A percentile compares a stretch with the other conserved stretches of the same genome.
Evolutionary conservation across 306 rosid genomes (phyloP).

Genomic region (Quercus engelmannii): DNA sequence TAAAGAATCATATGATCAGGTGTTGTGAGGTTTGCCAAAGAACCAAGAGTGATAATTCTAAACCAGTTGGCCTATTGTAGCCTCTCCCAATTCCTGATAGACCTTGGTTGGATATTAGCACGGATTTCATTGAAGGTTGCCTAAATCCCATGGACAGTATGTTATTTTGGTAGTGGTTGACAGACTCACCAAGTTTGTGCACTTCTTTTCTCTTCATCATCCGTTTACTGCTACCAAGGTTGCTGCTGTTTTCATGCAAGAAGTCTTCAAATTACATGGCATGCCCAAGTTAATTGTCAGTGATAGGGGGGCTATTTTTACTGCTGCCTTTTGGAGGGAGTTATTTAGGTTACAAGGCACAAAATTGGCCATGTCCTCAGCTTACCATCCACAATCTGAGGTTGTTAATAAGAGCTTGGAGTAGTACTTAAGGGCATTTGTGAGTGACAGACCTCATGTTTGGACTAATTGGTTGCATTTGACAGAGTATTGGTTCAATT

Average conservation of each 20-base stretch:
- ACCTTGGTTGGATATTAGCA: no score
- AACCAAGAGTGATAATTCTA: no score
- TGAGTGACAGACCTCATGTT: no score
- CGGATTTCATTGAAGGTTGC: no score
- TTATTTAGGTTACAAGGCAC: background rate
- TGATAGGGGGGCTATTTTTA: background rate
- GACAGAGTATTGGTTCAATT: no score
- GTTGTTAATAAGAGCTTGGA: background rate
- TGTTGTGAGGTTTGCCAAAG: no score
- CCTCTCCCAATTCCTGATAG: no score
- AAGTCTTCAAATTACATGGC: background rate
- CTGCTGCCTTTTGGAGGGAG: background rate
- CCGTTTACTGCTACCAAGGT: background rate
- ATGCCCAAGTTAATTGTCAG: background rate
- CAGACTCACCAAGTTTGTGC: background rate
- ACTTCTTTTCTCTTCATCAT: background rate
- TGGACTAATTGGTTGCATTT: no score
- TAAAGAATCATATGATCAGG: no score
- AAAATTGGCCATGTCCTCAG: background rate
- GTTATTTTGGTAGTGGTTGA: background rate
- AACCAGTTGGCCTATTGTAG: fast-evolving
- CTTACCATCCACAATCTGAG: background rate
- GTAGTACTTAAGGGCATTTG: no score
- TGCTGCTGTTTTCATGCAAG: background rate
- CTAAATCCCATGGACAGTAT: no score